phyloP scores from a whole-genome alignment of 2,329 filamentous ascomycete genomes.

The Exserohilum turcica region DNA sequence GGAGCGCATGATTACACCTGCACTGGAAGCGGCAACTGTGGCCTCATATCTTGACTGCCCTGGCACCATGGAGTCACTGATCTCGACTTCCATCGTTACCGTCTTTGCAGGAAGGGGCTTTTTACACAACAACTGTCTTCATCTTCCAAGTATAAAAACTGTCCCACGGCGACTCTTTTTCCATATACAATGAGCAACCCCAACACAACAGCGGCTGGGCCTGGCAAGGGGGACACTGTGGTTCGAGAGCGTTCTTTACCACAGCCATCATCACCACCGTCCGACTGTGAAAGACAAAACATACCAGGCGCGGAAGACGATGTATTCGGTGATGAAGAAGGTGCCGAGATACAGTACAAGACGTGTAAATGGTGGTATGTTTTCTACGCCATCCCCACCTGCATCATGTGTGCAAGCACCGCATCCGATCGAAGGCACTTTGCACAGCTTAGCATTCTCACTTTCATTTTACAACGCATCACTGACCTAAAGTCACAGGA shows the following conservation, averaged over 20 bases:
- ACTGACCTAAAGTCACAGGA: background rate
- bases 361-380: slow-evolving; percentile 56
- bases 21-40: background rate
- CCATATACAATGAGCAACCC: background rate
- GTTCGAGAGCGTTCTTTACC: background rate
- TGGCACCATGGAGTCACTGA: background rate
- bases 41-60: background rate
- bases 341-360: slow-evolving; percentile 56
- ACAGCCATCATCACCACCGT: background rate
- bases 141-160: no score
- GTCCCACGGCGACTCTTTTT: background rate
- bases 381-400: background rate
- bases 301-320: slow-evolving; percentile 4
- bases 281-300: slow-evolving; percentile 22
- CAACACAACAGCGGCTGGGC: background rate
- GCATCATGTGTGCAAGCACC: background rate
- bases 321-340: slow-evolving; percentile 37
- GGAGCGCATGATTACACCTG: background rate
- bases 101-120: background rate
- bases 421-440: background rate
- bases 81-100: background rate
- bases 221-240: background rate
- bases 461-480: background rate
- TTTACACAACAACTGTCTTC: background rate
- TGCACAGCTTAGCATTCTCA: background rate